phyloP scores from a whole-genome alignment of 768 basidiomycete species.

The Dacryopinax primogenitus region DNA sequence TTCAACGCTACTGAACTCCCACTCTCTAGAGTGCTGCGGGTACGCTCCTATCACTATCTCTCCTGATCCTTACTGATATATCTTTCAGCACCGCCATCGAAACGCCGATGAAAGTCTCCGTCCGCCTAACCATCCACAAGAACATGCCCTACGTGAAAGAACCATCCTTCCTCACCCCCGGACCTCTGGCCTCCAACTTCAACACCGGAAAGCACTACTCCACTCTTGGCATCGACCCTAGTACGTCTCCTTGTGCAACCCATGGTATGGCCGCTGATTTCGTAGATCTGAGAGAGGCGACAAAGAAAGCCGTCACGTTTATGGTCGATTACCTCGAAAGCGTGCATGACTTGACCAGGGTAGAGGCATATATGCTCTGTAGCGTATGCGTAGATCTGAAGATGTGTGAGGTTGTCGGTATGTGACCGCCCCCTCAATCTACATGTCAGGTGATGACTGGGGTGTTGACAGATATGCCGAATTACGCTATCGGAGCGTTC shows the following conservation, averaged over 20 bases:
- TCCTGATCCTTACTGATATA: neutral
- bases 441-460: neutral
- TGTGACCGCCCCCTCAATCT: neutral
- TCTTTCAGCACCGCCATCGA: constrained; percentile 47
- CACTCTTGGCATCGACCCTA: constrained; percentile 44
- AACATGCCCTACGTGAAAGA: constrained; percentile 46
- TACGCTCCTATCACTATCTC: neutral
- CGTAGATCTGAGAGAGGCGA: constrained; percentile 41
- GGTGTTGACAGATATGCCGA: neutral
- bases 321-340: constrained; percentile 44
- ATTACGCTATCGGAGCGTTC: neutral
- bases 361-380: constrained; percentile 48
- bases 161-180: constrained; percentile 39
- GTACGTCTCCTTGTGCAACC: constrained; percentile 18
- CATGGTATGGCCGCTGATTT: neutral
- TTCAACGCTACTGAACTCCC: neutral
- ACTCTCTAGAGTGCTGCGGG: constrained; percentile 45
- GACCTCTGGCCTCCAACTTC: constrained; percentile 19
- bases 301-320: constrained; percentile 41
- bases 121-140: constrained; percentile 45
- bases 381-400: constrained; percentile 47
- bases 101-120: constrained; percentile 44
- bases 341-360: constrained; percentile 34
- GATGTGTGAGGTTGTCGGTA: constrained; percentile 48
- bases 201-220: constrained; percentile 38